Conservation (phyloP, 768 basidiomycete species). For the Boletus fagicola region DNA sequence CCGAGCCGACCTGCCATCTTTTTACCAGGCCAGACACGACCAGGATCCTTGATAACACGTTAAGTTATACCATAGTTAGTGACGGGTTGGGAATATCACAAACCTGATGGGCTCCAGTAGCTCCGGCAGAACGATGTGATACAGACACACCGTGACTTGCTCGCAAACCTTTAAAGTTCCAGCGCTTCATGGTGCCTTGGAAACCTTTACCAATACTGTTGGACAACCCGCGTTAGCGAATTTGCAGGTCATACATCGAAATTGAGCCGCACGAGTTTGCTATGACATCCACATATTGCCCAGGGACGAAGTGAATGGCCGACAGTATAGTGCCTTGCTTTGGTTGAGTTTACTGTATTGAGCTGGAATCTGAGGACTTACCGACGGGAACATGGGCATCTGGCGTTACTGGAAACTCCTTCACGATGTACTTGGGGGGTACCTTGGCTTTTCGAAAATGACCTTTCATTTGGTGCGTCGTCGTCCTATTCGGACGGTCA, state of each 20-base stretch:
- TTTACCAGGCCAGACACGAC: conserved; percentile 93
- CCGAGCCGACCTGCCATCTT: conserved; percentile 98
- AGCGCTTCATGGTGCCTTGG: conserved; percentile 95
- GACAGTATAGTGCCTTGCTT: conserved; percentile 78
- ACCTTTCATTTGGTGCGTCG: conserved; percentile 78
- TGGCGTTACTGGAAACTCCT: conserved; percentile 83
- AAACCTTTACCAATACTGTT: conserved; percentile 94
- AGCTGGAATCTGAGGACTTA: conserved; percentile 36
- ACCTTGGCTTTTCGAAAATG: conserved; percentile 87
- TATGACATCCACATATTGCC: conserved; percentile 91
- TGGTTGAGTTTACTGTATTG: background rate
- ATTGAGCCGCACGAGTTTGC: conserved; percentile 71
- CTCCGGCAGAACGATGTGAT: conserved; percentile 90
- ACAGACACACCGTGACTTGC: conserved; percentile 96
- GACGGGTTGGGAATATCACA: conserved; percentile 18
- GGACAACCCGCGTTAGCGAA: conserved; percentile 9
- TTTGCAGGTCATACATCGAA: background rate
- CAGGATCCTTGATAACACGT: conserved; percentile 70
- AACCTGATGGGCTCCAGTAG: conserved; percentile 94
- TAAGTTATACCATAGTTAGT: background rate
- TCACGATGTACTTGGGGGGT: conserved; percentile 76
- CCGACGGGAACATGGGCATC: conserved; percentile 91
- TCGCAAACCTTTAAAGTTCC: conserved; percentile 86
- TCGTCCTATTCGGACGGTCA: conserved; percentile 67
- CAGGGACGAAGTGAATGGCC: conserved; percentile 94